Evolutionary conservation across 2,329 filamentous ascomycete species (phyloP), one percentile per base, ranked within the genome.

Genomic region (Beauveria rudraprayagi): DNA sequence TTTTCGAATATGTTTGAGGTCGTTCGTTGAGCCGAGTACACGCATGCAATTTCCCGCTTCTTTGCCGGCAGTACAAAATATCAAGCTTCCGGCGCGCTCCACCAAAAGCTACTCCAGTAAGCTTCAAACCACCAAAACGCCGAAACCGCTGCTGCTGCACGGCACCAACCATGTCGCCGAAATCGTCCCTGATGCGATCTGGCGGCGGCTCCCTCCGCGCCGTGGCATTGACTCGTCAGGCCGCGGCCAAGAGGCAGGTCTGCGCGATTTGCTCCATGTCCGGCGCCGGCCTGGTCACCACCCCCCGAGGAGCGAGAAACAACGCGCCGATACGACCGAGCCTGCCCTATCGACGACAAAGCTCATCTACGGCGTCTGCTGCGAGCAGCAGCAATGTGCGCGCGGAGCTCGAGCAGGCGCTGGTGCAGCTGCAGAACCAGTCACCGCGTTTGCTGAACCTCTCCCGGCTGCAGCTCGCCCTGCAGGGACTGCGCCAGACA

Each of bases 401-500:
- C 46, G 67, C 75, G 60, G 81, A 88, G 65, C 81, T 91, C 5
- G 79, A 87, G 64, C 73, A 79, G 48, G 77, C 83, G 2, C 76
- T 92, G 0, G 71, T 79, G 1, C 79, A 83, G 24, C 77, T 93
- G 3, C 80, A 88, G 67, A 82, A 81, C 56, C 76, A 83, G 54
- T 84, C 85, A 2, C 79, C 83, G 26, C 81, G 79, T 62, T 81
- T 86, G 66, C 79, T 89, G 58, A 88, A 88, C 68, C 79, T 87
- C n/a, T 84, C 88, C 34, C 80, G 87, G 60, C 70, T 92, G 51
- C 87, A 90, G 71, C 81, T 93, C 66, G 89, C 89, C 14, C 75
- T 91, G 24, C 81, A 84, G 64, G 86, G 88, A 24, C 71, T 88
- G 62, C 79, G 81, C 40, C 82, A 87, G 68, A 68, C 71, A 1